Conservation (phyloP, 140 eudicot genomes). For the Senecio squalidus region DNA sequence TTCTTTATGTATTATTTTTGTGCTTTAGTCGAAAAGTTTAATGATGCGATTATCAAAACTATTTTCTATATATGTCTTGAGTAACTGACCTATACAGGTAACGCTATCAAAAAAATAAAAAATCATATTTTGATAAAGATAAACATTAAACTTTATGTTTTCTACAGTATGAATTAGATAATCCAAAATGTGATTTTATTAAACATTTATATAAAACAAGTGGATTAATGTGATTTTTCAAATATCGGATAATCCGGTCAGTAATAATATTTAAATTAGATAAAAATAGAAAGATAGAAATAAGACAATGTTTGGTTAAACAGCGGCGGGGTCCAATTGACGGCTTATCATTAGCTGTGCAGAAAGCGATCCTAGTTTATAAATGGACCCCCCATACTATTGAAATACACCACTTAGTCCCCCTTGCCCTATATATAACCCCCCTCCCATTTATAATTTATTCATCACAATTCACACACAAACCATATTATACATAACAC, state of each 20-base stretch:
- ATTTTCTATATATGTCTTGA: too few species aligned
- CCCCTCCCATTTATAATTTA: conserved; percentile 3
- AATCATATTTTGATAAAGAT: too few species aligned
- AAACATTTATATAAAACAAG: too few species aligned
- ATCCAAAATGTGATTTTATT: too few species aligned
- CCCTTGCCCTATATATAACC: conserved; percentile 26
- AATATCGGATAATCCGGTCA: not conserved
- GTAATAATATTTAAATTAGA: not conserved
- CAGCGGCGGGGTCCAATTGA: conserved; percentile 55
- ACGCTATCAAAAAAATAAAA: too few species aligned
- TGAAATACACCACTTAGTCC: conserved; percentile 16
- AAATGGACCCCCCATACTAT: conserved; percentile 20
- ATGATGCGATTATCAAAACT: too few species aligned
- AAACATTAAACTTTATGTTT: too few species aligned
- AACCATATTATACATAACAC: not conserved
- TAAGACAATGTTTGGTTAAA: conserved; percentile 25
- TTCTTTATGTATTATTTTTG: too few species aligned
- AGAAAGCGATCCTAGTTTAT: conserved; percentile 37
- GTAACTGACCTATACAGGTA: too few species aligned
- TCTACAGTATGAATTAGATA: too few species aligned
- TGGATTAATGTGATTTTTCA: too few species aligned
- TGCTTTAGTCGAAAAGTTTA: too few species aligned
- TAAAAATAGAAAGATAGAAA: not conserved
- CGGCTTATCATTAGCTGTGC: conserved; percentile 66
- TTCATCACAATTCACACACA: conserved; percentile 18